phyloP scores from a whole-genome alignment of 192 early-diverging fungal genomes.

The Funneliformis geosporum region DNA sequence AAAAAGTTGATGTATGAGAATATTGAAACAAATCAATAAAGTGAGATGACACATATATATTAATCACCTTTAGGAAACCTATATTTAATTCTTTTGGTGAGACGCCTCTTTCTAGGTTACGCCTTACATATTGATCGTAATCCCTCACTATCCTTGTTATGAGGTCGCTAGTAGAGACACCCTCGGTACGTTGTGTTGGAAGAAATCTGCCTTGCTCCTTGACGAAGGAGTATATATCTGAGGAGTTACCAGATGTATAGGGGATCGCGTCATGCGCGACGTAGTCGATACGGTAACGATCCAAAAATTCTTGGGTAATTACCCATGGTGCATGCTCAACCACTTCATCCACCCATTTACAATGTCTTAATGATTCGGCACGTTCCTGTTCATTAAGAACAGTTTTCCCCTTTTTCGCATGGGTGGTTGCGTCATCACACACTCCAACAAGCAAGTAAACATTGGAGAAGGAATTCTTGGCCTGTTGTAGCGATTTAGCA shows the following conservation, averaged over 20 bases:
- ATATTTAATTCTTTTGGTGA: conserved; percentile 81
- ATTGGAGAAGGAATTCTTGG: conserved; percentile 76
- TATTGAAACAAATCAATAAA: background rate
- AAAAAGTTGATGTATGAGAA: background rate
- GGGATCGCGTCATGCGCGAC: conserved; percentile 83
- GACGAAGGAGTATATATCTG: conserved; percentile 80
- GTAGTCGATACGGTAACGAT: conserved; percentile 75
- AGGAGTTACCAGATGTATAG: conserved; percentile 67
- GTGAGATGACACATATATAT: background rate
- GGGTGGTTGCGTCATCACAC: conserved; percentile 75
- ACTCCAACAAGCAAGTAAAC: conserved; percentile 79
- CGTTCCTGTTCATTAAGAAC: conserved; percentile 78
- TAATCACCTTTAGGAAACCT: conserved; percentile 70
- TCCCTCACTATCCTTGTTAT: conserved; percentile 85
- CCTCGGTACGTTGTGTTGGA: conserved; percentile 77
- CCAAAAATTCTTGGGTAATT: conserved; percentile 73
- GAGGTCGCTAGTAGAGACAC: conserved; percentile 77
- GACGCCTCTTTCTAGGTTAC: conserved; percentile 84
- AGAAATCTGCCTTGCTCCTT: conserved; percentile 70
- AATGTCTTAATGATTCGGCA: conserved; percentile 77
- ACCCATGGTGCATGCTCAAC: conserved; percentile 76
- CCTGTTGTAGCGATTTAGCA: conserved; percentile 78
- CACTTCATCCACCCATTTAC: conserved; percentile 85
- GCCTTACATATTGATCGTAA: conserved; percentile 80
- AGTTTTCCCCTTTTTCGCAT: conserved; percentile 77